Conservation (phyloP, 2,329 filamentous ascomycete species). For the Myriosclerotinia curreyana region DNA sequence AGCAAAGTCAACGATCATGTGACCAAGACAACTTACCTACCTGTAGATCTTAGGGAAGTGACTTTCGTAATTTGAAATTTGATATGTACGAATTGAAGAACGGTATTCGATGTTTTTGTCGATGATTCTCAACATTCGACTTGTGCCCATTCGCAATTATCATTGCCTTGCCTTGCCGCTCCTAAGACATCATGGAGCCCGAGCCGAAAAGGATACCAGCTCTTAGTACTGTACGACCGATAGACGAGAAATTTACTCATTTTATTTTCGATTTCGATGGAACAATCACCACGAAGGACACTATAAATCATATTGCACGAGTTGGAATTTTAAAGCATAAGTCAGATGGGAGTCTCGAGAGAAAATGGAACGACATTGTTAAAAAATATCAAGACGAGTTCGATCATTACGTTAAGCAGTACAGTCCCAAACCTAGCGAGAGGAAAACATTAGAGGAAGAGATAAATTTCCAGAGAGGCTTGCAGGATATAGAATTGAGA, state of each 20-base stretch:
- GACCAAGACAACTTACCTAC: background rate
- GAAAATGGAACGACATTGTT: slow-evolving; percentile 24
- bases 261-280: slow-evolving; percentile 39
- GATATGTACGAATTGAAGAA: background rate
- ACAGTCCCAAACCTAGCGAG: slow-evolving; percentile 27
- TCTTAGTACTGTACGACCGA: background rate
- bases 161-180: background rate
- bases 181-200: background rate
- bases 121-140: background rate
- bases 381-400: slow-evolving; percentile 30
- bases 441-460: slow-evolving; percentile 28
- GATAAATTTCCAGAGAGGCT: slow-evolving; percentile 27
- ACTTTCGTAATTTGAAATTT: background rate
- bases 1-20: background rate
- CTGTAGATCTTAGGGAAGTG: background rate
- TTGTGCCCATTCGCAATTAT: background rate
- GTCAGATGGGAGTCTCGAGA: slow-evolving; percentile 7
- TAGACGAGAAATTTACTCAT: background rate
- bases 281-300: slow-evolving; percentile 38
- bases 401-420: slow-evolving; percentile 24
- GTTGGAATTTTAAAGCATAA: slow-evolving; percentile 26
- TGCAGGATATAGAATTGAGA: slow-evolving; percentile 30
- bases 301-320: slow-evolving; percentile 29
- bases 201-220: background rate
- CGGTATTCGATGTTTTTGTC: background rate